phyloP scores from a whole-genome alignment of 371 early-diverging fungal species.

The Zychaea mexicana region DNA sequence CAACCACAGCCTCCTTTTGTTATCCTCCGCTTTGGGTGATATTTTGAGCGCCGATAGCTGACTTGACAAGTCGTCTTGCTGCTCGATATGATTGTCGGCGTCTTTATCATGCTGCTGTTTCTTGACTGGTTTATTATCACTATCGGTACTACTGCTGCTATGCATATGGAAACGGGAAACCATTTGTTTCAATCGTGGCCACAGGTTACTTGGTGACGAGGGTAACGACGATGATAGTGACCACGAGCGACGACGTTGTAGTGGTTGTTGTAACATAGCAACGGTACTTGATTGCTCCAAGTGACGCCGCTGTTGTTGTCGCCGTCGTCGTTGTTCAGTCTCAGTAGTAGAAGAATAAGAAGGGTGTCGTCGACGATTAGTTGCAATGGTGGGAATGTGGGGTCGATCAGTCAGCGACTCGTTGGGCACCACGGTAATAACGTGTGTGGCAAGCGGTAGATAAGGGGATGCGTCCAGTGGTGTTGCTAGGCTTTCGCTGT shows the following conservation, averaged over 20 bases:
- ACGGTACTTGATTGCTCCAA: neutral
- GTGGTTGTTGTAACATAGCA: neutral
- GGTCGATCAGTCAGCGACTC: slow-evolving; percentile 24
- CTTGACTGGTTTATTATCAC: neutral
- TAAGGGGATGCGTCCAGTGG: slow-evolving; percentile 43
- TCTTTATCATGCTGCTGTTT: neutral
- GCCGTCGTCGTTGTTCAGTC: neutral
- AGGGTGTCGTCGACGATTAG: neutral
- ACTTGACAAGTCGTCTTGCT: slow-evolving; percentile 2
- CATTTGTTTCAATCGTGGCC: slow-evolving; percentile 37
- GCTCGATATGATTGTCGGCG: no score
- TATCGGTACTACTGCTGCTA: no score
- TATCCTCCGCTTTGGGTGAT: slow-evolving; percentile 5
- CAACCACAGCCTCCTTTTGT: slow-evolving; percentile 10
- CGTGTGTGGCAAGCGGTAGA: slow-evolving; percentile 21
- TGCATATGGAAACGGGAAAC: slow-evolving; percentile 8
- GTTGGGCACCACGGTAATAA: slow-evolving; percentile 36
- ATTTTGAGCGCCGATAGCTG: slow-evolving; percentile 2
- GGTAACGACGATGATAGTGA: neutral
- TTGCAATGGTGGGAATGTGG: slow-evolving; percentile 19
- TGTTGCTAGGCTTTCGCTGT: slow-evolving; percentile 33
- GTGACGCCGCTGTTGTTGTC: neutral
- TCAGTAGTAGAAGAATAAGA: no score
- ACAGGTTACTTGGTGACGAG: slow-evolving; percentile 11
- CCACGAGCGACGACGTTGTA: neutral